Conservation (phyloP, 2,329 filamentous ascomycete genomes). For the Rutstroemia sydowiana region DNA sequence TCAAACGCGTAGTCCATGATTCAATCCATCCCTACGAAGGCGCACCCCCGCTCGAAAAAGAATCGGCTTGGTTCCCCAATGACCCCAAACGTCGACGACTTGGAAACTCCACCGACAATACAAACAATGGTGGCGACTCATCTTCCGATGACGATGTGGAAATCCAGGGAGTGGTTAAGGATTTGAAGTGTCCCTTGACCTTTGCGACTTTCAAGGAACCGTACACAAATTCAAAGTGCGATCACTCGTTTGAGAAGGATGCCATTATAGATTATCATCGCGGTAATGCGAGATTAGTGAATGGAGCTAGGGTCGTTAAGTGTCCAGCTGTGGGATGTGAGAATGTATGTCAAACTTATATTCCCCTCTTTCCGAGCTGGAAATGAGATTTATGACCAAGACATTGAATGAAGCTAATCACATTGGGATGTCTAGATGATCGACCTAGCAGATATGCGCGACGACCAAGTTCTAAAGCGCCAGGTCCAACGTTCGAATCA, state of each 20-base stretch:
- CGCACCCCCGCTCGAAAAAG: slow-evolving; percentile 44
- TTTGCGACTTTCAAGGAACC: slow-evolving; percentile 58
- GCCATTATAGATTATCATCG: slow-evolving; percentile 47
- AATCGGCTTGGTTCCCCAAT: slow-evolving; percentile 53
- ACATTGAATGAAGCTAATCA: slow-evolving; percentile 2
- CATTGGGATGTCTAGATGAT: slow-evolving; percentile 36
- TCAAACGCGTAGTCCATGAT: slow-evolving; percentile 55
- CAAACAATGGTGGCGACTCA: slow-evolving; percentile 18
- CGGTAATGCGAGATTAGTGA: slow-evolving; percentile 3
- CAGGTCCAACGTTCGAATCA: slow-evolving; percentile 48
- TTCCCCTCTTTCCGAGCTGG: not conserved
- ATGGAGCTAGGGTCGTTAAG: slow-evolving; percentile 31
- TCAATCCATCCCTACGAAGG: slow-evolving; percentile 43
- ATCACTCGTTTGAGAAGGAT: slow-evolving; percentile 63
- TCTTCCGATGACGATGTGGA: slow-evolving; percentile 61
- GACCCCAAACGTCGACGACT: slow-evolving; percentile 6
- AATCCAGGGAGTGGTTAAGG: slow-evolving; percentile 55
- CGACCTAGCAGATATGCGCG: slow-evolving; percentile 44
- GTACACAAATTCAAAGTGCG: slow-evolving; percentile 58
- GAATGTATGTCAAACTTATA: slow-evolving; percentile 34
- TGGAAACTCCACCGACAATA: slow-evolving; percentile 8
- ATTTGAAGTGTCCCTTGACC: slow-evolving; percentile 63
- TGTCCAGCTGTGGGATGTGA: slow-evolving; percentile 62
- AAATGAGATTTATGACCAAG: too few species aligned
- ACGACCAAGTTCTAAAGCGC: slow-evolving; percentile 49